Conservation (phyloP, 2,329 filamentous ascomycete genomes). For the Hypoxylon sp. region DNA sequence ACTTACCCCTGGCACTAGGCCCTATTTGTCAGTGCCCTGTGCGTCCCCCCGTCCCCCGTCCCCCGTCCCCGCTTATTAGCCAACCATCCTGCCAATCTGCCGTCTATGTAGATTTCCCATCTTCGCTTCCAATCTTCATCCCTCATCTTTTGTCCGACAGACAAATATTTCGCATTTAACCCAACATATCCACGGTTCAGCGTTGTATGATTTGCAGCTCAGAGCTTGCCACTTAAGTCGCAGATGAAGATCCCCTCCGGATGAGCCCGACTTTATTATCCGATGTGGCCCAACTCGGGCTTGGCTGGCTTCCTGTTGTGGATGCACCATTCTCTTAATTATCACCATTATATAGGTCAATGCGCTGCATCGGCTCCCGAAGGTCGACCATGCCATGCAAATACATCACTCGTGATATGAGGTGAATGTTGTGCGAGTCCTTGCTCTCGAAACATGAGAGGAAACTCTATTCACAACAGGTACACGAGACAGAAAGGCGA, state of each 20-base stretch:
- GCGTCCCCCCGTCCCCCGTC: constrained; percentile 14
- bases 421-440: constrained; percentile 1
- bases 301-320: constrained; percentile 11
- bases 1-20: constrained; percentile 14
- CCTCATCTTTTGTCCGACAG: constrained; percentile 2
- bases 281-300: constrained; percentile 2
- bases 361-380: constrained; percentile 14
- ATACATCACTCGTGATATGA: constrained; percentile 6
- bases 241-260: constrained; percentile 22
- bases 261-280: constrained; percentile 19
- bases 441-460: background rate
- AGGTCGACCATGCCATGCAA: constrained; percentile 20
- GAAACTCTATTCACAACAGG: background rate
- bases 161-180: constrained; percentile 9
- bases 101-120: constrained; percentile 2
- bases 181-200: constrained; percentile 16
- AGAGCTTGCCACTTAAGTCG: constrained; percentile 17
- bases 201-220: constrained; percentile 29
- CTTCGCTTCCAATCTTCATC: constrained; percentile 7
- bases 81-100: background rate
- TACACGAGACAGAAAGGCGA: background rate
- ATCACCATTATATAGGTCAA: constrained; percentile 13
- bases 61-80: constrained; percentile 14
- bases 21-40: background rate
- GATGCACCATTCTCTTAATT: background rate